Evolutionary conservation across 345 rosid species (phyloP), one percentile per base, ranked within the genome.

Genomic region (Aurinia saxatilis): DNA sequence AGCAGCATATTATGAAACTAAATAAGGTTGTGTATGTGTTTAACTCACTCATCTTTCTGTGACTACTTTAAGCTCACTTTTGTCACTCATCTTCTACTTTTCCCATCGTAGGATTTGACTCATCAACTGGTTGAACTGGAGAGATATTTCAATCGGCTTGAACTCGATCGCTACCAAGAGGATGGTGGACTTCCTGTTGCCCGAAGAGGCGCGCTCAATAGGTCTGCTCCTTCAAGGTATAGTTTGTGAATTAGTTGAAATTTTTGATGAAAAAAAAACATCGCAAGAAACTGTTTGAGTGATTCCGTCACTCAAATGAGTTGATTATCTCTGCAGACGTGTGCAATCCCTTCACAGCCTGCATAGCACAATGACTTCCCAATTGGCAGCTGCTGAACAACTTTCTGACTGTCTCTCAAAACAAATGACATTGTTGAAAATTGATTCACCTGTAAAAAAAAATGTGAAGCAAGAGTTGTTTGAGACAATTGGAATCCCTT

Each of bases 81-180:
- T 47, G 44, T 44, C 39, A 49, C 39, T 25, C 25, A 30, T 60
- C 41, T 27, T 66, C 19, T 70, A 67, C 58, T 47, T 50, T 59
- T 62, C 29, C 11, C 60, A 38, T 37, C 78, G 48, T 79, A 93
- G 99, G 95, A 81, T 60, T 78, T 90, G 78, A 93, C 95, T 51
- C 80, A 80, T 79, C 84, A 84, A 73, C 67, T 93, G 60, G 82
- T 93, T 78, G 85, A 85, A 72, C 64, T 93, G 67, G 97, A 90
- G 80, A 84, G 95, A 71, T 88, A 87, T 68, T 93, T 90, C 75
- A 90, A 90, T 70, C 74, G 80, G 72, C 79, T 87, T 55, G 99
- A 93, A 79, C 83, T 87, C 37, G 77, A 87, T 61, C 84, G 80
- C 72, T 90, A 84, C 75, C 79, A 86, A 65, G 91, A 84, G 47